Evolutionary conservation across 148 eudicot genomes (phyloP).

Genomic region (Fagopyrum esculentum): DNA sequence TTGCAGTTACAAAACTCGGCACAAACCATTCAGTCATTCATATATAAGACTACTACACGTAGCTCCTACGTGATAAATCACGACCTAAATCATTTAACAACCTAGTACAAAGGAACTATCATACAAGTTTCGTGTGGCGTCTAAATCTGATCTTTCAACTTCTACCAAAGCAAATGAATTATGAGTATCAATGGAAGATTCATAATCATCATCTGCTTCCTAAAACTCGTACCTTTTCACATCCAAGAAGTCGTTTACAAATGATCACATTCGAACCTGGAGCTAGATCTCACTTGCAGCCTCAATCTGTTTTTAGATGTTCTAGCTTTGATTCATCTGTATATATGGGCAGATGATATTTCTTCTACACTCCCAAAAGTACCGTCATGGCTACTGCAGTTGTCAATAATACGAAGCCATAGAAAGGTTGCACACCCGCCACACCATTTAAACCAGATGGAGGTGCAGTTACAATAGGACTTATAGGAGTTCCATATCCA

Average conservation of each 20-base stretch:
- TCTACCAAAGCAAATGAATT: neutral
- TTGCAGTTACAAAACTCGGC: neutral
- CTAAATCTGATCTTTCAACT: neutral
- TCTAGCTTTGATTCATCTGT: neutral
- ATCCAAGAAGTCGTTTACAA: neutral
- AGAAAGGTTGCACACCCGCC: conserved; percentile 28
- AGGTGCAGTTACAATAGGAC: conserved; percentile 25
- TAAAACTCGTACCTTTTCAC: conserved; percentile 2
- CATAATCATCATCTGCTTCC: neutral
- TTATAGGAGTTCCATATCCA: conserved; percentile 37
- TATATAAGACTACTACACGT: neutral
- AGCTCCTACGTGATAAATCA: conserved; percentile 1
- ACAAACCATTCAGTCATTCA: conserved; percentile 5
- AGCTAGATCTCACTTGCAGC: neutral
- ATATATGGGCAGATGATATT: neutral
- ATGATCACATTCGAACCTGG: neutral
- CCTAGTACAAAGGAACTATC: neutral
- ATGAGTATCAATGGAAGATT: neutral
- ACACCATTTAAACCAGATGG: conserved; percentile 36
- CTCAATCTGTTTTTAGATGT: neutral
- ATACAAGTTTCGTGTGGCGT: neutral
- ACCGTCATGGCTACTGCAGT: conserved; percentile 24
- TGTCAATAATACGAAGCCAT: conserved; percentile 24
- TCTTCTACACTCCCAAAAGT: conserved; percentile 18
- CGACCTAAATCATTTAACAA: neutral